A percentile compares a stretch with the other conserved stretches of the same genome.
Conservation (phyloP, 352 stramenopile genomes). For the Phytophthora lateralis region DNA sequence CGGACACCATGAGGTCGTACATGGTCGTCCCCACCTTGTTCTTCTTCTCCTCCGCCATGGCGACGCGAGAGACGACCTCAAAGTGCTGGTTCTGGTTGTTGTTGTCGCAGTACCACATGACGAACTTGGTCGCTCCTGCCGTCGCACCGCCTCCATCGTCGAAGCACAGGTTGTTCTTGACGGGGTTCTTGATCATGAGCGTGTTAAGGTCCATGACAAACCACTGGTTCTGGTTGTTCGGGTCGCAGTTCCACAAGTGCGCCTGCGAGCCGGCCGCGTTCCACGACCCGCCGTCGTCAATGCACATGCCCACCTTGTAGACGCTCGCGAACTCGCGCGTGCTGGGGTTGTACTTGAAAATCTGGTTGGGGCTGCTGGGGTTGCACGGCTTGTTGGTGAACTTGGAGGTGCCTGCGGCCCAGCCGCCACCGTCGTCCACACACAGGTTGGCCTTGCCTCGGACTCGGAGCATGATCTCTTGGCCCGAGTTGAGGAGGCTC, state of each 20-base stretch:
- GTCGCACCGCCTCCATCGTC: conserved; percentile 28
- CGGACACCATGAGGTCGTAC: conserved; percentile 30
- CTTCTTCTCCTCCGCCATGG: conserved; percentile 26
- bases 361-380: conserved; percentile 36
- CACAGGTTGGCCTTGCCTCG: conserved; percentile 39
- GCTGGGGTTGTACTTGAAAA: conserved; percentile 31
- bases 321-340: conserved; percentile 23
- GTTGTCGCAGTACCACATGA: conserved; percentile 25
- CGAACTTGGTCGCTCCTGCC: conserved; percentile 16
- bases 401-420: conserved; percentile 14
- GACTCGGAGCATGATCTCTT: conserved; percentile 34
- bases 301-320: conserved; percentile 32
- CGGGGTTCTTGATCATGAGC: conserved; percentile 34
- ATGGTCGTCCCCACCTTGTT: conserved; percentile 16
- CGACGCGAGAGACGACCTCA: conserved; percentile 18
- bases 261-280: conserved; percentile 11
- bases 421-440: conserved; percentile 37
- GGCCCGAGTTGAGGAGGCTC: conserved; percentile 11
- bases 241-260: conserved; percentile 34
- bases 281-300: conserved; percentile 19
- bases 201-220: conserved; percentile 29
- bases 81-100: conserved; percentile 29
- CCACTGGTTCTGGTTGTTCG: conserved; percentile 30
- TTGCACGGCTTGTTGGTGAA: conserved; percentile 36
- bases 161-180: conserved; percentile 39